Conservation (phyloP, 176 grass and related monocot species). For the Canna indica region DNA sequence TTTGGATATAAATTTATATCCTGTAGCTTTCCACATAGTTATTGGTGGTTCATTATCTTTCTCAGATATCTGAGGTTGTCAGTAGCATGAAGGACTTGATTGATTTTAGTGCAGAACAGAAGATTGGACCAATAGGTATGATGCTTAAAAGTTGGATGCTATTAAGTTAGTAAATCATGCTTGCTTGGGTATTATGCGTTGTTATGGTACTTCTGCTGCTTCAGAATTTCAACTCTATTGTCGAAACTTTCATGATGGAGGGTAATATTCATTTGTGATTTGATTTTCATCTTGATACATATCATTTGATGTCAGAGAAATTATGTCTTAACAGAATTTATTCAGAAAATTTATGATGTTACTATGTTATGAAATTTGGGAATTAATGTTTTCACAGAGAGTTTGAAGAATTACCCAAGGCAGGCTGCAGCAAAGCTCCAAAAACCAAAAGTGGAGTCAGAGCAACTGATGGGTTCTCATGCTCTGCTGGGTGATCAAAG, state of each 20-base stretch:
- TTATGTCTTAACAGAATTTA: too few species aligned
- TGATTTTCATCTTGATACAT: too few species aligned
- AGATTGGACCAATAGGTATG: conserved; percentile 78
- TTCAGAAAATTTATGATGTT: background rate
- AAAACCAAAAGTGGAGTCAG: conserved; percentile 45
- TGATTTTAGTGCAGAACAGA: conserved; percentile 73
- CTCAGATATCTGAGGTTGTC: conserved; percentile 92
- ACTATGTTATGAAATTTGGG: background rate
- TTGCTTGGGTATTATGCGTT: background rate
- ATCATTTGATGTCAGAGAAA: too few species aligned
- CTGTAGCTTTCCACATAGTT: background rate
- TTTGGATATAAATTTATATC: background rate
- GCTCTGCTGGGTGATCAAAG: conserved; percentile 36
- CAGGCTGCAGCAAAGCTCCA: conserved; percentile 4
- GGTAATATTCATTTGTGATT: too few species aligned
- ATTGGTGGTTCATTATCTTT: conserved; percentile 1
- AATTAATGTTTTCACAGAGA: conserved; percentile 6
- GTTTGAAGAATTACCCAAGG: conserved; percentile 15
- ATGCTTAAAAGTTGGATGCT: background rate
- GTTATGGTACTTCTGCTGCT: background rate
- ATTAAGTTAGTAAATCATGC: background rate
- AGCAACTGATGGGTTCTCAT: conserved; percentile 41
- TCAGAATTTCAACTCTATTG: background rate
- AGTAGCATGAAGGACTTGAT: conserved; percentile 99
- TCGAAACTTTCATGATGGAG: too few species aligned